Evolutionary conservation across 2,329 filamentous ascomycete genomes (phyloP).

Genomic region (Cryphonectria nitschkei): DNA sequence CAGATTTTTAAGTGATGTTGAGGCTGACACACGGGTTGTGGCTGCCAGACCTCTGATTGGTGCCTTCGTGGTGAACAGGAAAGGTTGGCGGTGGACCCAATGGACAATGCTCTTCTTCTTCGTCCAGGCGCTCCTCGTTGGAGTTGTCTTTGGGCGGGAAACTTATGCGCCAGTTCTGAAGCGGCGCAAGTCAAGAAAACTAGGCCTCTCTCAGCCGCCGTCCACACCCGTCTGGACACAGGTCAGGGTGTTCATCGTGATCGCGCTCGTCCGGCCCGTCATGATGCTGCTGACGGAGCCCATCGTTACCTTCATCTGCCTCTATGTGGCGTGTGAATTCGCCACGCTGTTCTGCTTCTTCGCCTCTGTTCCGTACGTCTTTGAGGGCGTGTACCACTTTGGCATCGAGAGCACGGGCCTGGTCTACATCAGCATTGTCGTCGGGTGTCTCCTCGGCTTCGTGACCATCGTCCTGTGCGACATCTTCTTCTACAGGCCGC

Average conservation of each 20-base stretch:
- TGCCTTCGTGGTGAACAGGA: constrained; percentile 49
- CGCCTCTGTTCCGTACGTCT: constrained; percentile 53
- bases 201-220: constrained; percentile 36
- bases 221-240: constrained; percentile 34
- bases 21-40: background rate
- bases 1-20: background rate
- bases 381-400: constrained; percentile 50
- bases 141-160: constrained; percentile 51
- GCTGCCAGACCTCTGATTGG: constrained; percentile 49
- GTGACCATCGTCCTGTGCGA: constrained; percentile 48
- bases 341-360: constrained; percentile 59
- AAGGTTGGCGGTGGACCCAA: constrained; percentile 58
- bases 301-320: constrained; percentile 59
- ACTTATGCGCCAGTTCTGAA: constrained; percentile 60
- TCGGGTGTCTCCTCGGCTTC: constrained; percentile 50
- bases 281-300: constrained; percentile 66
- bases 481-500: constrained; percentile 45
- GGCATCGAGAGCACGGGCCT: constrained; percentile 45
- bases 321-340: constrained; percentile 56
- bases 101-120: constrained; percentile 54
- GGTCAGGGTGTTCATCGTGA: constrained; percentile 42
- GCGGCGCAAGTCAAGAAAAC: constrained; percentile 42
- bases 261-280: constrained; percentile 54
- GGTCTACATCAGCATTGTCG: constrained; percentile 50
- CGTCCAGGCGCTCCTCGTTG: constrained; percentile 41